Percentiles rank a stretch among this genome's conserved stretches.
These are phyloP conservation scores for Phalaenopsis equestris DNA, from an alignment of 106 monocot genomes.

Conservation along the genomic window DNA sequence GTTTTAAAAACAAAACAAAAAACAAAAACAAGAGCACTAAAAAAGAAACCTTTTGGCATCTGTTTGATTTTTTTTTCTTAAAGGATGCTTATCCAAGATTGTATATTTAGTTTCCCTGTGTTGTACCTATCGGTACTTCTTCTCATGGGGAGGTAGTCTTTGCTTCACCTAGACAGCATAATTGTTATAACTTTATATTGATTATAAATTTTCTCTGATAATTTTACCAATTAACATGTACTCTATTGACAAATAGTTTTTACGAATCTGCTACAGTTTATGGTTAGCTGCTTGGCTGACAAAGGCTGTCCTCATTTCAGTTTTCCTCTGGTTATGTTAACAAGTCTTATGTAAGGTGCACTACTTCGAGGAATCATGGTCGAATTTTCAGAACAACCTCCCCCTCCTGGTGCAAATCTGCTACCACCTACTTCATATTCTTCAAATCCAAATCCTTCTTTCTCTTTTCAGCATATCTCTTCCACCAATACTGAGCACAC, in stretches of 20 bases:
- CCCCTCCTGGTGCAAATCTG: constrained; percentile 24
- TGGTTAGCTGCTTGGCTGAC: background rate
- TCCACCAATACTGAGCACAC: background rate
- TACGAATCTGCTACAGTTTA: background rate
- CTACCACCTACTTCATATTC: constrained; percentile 13
- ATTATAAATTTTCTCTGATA: background rate
- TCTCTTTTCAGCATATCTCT: background rate
- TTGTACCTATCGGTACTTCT: background rate
- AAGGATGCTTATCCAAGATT: background rate
- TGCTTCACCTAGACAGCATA: background rate
- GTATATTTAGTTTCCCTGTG: background rate
- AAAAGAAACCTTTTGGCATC: no score
- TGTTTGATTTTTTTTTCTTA: no score
- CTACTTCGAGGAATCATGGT: constrained; percentile 4
- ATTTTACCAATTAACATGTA: background rate
- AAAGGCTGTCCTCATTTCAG: background rate
- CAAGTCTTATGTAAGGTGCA: background rate
- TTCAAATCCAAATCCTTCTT: constrained; percentile 7
- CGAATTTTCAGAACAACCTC: constrained; percentile 12
- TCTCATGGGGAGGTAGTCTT: background rate
- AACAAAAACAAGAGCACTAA: no score
- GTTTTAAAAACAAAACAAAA: no score
- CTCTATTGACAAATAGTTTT: background rate
- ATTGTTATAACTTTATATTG: background rate
- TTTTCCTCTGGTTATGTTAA: background rate